Evolutionary conservation across 768 basidiomycete genomes (phyloP), one percentile per base, ranked within the genome.

Genomic region (Kwoniella europaea): DNA sequence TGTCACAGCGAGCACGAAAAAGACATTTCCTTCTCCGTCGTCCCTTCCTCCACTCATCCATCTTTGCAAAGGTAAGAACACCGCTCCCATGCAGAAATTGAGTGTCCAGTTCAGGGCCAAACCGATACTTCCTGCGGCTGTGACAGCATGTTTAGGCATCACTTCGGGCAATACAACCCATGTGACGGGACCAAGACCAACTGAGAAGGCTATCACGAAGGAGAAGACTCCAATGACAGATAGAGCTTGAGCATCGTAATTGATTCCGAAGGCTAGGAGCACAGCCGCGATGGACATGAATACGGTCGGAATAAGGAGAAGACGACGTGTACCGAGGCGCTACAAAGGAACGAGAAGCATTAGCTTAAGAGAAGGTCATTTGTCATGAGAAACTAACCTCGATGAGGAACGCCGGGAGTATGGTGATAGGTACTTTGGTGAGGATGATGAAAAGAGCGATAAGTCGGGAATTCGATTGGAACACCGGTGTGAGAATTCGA

Each of bases 81-180:
- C 60, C 5, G 76, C 71, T 12, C 77, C 73, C 74, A 81, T 77
- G 22, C 67, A 52, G 62, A 79, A 81, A 50, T 76, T 79, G 15
- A 69, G 67, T 9, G 61, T 72, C 78, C 78, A 81, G 77, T 92
- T 92, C 13, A 91, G 71, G 12, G 91, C 90, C 27, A 93, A 84
- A 0, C 88, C 90, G 9, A 91, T 85, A 2, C 92, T 91, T 1
- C 92, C 92, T 10, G 92, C 85, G 4, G 91, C 88, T 20, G 91
- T 92, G 18, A 90, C 89, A 61, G 91, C 91, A 89, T 91, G 70
- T 42, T 87, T 84, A 2, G 93, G 93, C 20, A 94, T 91, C 42
- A 96, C 90, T 81, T 98, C 94, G 18, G 92, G 88, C 44, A 94
- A 90, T 83, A 97, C 90, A 41, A 98, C 90, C 80, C 94, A 98